Evolutionary conservation across 2,329 filamentous ascomycete species (phyloP).

Genomic region (Colletotrichum truncatum): DNA sequence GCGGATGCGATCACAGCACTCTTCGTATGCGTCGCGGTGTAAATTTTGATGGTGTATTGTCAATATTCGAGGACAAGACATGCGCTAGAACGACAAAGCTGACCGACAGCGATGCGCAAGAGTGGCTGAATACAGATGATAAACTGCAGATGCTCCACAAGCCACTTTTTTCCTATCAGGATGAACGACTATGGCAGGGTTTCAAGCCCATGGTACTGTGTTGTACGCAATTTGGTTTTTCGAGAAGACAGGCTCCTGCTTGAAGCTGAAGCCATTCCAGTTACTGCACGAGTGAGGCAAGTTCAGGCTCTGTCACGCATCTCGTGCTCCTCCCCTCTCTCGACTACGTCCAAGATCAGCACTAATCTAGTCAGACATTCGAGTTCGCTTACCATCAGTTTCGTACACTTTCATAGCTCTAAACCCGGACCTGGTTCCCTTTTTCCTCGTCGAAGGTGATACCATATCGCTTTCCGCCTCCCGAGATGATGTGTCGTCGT

Average conservation of each 20-base stretch:
- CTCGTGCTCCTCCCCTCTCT: slow-evolving; percentile 10
- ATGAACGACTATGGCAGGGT: not conserved
- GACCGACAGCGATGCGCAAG: not conserved
- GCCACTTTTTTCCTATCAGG: not conserved
- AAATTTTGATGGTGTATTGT: not conserved
- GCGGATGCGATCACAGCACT: too few relatives aligned
- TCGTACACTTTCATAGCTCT: not conserved
- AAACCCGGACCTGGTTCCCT: slow-evolving; percentile 7
- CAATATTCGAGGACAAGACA: not conserved
- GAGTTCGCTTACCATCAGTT: not conserved
- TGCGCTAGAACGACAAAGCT: not conserved
- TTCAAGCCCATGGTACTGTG: not conserved
- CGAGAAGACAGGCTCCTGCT: too few relatives aligned
- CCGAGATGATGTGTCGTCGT: not conserved
- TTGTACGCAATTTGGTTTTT: not conserved
- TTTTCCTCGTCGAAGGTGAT: not conserved
- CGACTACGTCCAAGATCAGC: not conserved
- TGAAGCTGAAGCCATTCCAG: not conserved
- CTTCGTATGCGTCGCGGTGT: too few relatives aligned
- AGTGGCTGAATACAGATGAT: not conserved
- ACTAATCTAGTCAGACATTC: too few relatives aligned
- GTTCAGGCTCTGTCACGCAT: not conserved
- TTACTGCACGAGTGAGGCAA: too few relatives aligned
- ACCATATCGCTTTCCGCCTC: not conserved
- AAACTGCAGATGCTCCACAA: not conserved